phyloP scores from a whole-genome alignment of 2,329 filamentous ascomycete genomes.

The Nigrospora osmanthi region DNA sequence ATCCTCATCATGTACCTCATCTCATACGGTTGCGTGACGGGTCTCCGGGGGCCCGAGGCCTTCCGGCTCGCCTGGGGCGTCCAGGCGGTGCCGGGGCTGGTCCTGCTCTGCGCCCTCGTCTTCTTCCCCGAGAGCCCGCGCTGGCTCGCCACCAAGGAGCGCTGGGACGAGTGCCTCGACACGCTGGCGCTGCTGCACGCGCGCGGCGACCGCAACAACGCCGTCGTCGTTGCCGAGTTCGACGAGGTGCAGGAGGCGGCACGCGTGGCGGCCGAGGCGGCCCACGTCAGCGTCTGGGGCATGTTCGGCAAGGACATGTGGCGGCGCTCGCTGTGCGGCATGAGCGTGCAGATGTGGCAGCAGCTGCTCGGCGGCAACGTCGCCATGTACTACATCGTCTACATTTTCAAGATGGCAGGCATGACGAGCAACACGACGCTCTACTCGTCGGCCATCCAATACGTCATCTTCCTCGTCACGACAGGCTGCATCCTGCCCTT shows the following conservation, averaged over 20 bases:
- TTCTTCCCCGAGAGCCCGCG: slow-evolving; percentile 51
- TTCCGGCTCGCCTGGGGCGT: slow-evolving; percentile 57
- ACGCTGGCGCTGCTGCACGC: slow-evolving; percentile 9
- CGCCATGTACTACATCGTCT: slow-evolving; percentile 54
- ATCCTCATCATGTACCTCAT: slow-evolving; percentile 63
- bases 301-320: slow-evolving; percentile 40
- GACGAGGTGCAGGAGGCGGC: slow-evolving; percentile 23
- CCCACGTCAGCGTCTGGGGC: slow-evolving; percentile 28
- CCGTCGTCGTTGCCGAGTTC: slow-evolving; percentile 36
- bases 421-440: slow-evolving; percentile 28
- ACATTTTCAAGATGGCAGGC: slow-evolving; percentile 54
- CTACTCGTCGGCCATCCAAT: slow-evolving; percentile 45
- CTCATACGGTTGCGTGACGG: slow-evolving; percentile 52
- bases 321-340: slow-evolving; percentile 41
- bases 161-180: slow-evolving; percentile 25
- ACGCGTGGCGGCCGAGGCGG: slow-evolving; percentile 26
- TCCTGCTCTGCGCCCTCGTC: slow-evolving; percentile 46
- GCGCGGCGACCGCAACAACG: slow-evolving; percentile 24
- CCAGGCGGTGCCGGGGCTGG: slow-evolving; percentile 24
- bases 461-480: slow-evolving; percentile 46
- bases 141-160: slow-evolving; percentile 42
- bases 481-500: slow-evolving; percentile 40
- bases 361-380: slow-evolving; percentile 50
- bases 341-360: slow-evolving; percentile 48
- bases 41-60: slow-evolving; percentile 41